Percentiles rank a stretch among this genome's conserved stretches.
These are phyloP conservation scores for Aureobasidium sp. DNA, from an alignment of 2,329 filamentous ascomycete genomes.

Conservation along the genomic window DNA sequence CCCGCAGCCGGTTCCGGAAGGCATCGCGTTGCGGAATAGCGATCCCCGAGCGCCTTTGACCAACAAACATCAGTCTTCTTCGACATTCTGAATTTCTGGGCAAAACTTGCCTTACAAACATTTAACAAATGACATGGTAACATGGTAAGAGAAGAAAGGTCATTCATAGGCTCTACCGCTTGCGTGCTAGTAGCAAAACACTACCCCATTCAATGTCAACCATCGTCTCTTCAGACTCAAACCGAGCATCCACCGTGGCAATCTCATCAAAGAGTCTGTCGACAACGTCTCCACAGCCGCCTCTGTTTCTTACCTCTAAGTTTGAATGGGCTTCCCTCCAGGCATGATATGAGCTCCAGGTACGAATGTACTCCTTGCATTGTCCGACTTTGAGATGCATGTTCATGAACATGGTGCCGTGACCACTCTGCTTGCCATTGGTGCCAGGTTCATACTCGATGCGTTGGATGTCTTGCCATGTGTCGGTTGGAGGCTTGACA, in stretches of 20 bases:
- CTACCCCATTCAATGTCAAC: conserved; percentile 57
- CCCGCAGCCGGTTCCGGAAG: neutral
- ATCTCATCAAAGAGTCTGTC: conserved; percentile 57
- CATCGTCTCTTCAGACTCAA: conserved; percentile 44
- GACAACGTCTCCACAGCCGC: conserved; percentile 54
- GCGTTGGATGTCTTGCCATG: conserved; percentile 49
- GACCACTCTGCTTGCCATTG: conserved; percentile 33
- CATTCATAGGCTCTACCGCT: too few species aligned
- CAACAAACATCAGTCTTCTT: too few species aligned
- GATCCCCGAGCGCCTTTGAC: too few species aligned
- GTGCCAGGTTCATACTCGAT: conserved; percentile 52
- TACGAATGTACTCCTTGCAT: conserved; percentile 55
- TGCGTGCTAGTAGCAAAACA: conserved; percentile 48
- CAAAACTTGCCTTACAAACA: too few species aligned
- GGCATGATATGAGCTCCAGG: conserved; percentile 53
- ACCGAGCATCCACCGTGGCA: conserved; percentile 44
- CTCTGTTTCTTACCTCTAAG: conserved; percentile 43
- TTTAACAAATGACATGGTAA: too few species aligned
- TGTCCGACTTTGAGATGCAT: conserved; percentile 50
- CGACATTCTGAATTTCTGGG: too few species aligned
- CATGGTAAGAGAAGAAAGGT: too few species aligned
- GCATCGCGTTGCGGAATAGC: neutral
- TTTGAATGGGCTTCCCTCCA: conserved; percentile 54
- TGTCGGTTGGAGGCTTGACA: conserved; percentile 44
- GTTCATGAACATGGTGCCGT: conserved; percentile 45